Base-by-base conservation (phyloP, 2,329 filamentous ascomycete species). In the Whalleya microplaca region DNA sequence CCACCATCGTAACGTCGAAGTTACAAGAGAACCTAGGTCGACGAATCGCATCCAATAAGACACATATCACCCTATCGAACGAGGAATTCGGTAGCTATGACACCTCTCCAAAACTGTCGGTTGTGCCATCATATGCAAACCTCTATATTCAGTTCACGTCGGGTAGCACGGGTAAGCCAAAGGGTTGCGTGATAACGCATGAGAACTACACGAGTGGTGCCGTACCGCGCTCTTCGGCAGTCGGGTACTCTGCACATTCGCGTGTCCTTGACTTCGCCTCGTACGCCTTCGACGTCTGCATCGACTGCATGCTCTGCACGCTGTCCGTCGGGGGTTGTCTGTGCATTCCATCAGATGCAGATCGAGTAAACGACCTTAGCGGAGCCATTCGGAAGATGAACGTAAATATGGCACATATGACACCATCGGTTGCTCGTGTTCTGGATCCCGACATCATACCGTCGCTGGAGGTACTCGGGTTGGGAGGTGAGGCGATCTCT, bases 81-180 rank as follows among this genome's bases (percentile, higher is more conserved):
- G 62, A 69, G 4, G 64, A 69, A 1, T 52, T 69, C 10, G 54
- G 53, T 10, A 52, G 49, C 19, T 55, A 56, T 40, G 64, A 69
- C 46, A 56, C 18, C 18, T 63, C 57, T 14, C 56, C 51, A 16
- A 58, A 55, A 27, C 56, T 57, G 7, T 55, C 59, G 2, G 63
- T 45, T 0, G 75, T 81, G n/a, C 70, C 85, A 2, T 62, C 77
- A 2, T 68, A 69, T 4, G 69, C 73, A 1, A 74, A 78, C 8
- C 74, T 80, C 32, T 82, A 81, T 58, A 82, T 87, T 64, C 85
- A 87, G 65, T 88, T 87, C 67, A 88, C 85, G 10, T 87, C 84
- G 0, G 85, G 85, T 14, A 87, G 83, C 56, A 88, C 85, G 0
- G 85, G 85, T 6, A 80, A 79, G 56, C 85, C 85, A 1, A 88